Percentiles rank a stretch among this genome's conserved stretches.
phyloP scores from a whole-genome alignment of 169 alveolate species.

The Eimeria necatrix region DNA sequence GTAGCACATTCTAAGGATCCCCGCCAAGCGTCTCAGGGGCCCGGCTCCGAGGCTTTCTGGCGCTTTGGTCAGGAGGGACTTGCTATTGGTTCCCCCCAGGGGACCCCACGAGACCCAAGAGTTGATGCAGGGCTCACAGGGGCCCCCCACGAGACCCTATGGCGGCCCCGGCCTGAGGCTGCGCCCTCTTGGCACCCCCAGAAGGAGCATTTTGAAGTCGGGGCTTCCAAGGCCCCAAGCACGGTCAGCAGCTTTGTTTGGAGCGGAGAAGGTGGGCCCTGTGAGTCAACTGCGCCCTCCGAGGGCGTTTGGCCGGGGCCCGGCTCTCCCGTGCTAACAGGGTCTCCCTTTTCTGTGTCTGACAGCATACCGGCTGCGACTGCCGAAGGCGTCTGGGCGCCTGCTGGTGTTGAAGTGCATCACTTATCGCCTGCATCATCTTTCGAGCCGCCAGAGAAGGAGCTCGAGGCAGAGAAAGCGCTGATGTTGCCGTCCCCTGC shows the following conservation, averaged over 20 bases:
- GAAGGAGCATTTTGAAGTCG: not conserved
- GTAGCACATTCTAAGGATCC: not conserved
- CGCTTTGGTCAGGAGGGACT: not conserved
- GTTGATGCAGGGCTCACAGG: no score
- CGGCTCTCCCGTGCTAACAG: slow-evolving; percentile 26
- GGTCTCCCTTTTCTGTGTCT: slow-evolving; percentile 7
- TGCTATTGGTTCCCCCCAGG: not conserved
- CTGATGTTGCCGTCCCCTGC: slow-evolving; percentile 2
- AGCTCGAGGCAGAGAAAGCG: not conserved
- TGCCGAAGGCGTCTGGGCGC: not conserved
- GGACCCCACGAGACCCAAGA: not conserved
- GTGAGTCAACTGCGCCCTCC: slow-evolving; percentile 64
- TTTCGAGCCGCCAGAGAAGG: not conserved
- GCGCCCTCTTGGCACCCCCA: not conserved
- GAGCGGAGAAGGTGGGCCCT: not conserved
- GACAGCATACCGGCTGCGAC: not conserved
- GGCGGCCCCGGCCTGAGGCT: not conserved
- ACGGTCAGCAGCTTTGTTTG: slow-evolving; percentile 48
- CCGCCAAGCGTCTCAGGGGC: not conserved
- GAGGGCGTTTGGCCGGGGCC: slow-evolving; percentile 61
- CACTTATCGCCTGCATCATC: slow-evolving; percentile 19
- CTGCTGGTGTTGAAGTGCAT: slow-evolving; percentile 5
- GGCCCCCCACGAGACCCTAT: no score
- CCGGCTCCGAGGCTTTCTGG: not conserved
- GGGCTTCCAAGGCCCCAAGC: slow-evolving; percentile 34